Conservation (phyloP, 352 stramenopile genomes). For the Phytopythium helicoides region DNA sequence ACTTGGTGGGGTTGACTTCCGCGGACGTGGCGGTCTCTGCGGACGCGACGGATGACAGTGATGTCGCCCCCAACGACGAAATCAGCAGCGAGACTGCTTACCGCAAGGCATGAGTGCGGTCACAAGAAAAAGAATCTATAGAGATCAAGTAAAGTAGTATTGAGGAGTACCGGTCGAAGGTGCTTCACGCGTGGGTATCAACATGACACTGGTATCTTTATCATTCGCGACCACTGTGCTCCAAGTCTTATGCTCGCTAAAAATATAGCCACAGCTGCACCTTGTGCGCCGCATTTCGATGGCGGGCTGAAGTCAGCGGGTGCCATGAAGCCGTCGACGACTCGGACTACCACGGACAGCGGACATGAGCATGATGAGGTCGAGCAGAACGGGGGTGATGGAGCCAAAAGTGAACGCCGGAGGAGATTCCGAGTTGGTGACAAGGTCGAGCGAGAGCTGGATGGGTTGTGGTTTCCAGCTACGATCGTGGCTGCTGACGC, state of each 20-base stretch:
- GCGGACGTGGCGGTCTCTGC: conserved; percentile 16
- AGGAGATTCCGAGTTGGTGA: conserved; percentile 31
- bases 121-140: neutral
- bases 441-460: conserved; percentile 67
- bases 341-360: conserved; percentile 13
- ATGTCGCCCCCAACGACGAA: conserved; percentile 17
- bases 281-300: neutral
- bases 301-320: neutral
- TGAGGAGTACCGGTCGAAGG: no score
- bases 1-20: neutral
- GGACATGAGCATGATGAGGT: conserved; percentile 12
- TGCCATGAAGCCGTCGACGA: conserved; percentile 9
- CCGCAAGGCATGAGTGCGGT: conserved; percentile 2
- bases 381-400: conserved; percentile 10
- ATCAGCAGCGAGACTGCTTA: conserved; percentile 7
- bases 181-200: no score
- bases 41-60: conserved; percentile 30
- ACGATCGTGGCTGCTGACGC: conserved; percentile 49
- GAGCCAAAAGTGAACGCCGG: conserved; percentile 13
- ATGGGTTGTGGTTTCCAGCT: conserved; percentile 75
- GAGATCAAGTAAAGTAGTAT: no score
- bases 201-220: conserved; percentile 1
- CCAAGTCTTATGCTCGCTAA: conserved; percentile 4
- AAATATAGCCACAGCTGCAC: neutral
- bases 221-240: neutral